phyloP scores from a whole-genome alignment of 345 rosid species.

The Eutrema heterophyllum region DNA sequence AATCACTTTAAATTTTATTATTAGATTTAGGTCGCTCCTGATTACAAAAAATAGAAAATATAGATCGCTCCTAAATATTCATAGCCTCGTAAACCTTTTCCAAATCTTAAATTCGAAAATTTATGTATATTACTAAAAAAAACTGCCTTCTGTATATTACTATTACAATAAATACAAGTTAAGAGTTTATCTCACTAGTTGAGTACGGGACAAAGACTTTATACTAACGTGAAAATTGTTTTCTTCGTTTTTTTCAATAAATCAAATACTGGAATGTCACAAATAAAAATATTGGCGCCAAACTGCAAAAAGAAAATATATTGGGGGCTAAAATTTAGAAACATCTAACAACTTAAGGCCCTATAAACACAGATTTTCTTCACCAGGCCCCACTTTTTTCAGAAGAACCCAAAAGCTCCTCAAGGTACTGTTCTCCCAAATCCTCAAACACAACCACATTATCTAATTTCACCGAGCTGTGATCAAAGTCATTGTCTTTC shows the following conservation, averaged over 20 bases:
- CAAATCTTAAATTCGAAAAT: not conserved
- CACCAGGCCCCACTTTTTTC: slow-evolving; percentile 32
- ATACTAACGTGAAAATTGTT: not conserved
- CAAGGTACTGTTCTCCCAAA: slow-evolving; percentile 73
- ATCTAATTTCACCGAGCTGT: slow-evolving; percentile 31
- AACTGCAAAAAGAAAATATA: not conserved
- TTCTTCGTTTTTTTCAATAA: too few species aligned
- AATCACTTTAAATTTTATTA: not conserved
- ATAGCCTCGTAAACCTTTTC: not conserved
- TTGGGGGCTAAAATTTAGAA: not conserved
- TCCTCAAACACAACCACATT: slow-evolving; percentile 73
- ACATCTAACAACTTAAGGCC: slow-evolving; percentile 6
- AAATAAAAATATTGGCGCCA: not conserved
- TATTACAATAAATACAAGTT: not conserved
- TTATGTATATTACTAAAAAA: not conserved
- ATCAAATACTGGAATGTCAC: not conserved
- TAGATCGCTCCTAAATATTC: not conserved
- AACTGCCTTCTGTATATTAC: not conserved
- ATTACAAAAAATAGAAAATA: not conserved
- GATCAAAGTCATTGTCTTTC: slow-evolving; percentile 31
- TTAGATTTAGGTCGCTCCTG: not conserved
- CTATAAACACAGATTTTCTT: slow-evolving; percentile 14
- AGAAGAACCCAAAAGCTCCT: slow-evolving; percentile 49
- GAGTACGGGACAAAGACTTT: slow-evolving; percentile 3
- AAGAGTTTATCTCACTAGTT: too few species aligned